Percentiles rank a stretch among this genome's conserved stretches.
These are phyloP conservation scores for Platismatia glauca DNA, from an alignment of 495 filamentous ascomycete genomes.

Conservation along the genomic window DNA sequence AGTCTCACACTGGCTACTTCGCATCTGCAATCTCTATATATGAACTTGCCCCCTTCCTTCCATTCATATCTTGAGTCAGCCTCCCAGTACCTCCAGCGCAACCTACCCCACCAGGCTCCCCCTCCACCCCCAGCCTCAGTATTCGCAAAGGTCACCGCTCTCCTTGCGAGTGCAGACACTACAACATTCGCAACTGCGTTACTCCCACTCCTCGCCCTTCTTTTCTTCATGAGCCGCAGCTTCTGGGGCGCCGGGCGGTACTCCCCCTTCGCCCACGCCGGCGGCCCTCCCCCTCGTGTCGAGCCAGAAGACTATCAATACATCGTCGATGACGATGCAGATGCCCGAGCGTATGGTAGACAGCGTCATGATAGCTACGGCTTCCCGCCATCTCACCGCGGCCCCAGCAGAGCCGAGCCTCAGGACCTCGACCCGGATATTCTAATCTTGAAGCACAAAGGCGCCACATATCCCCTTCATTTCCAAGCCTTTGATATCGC, in stretches of 20 bases:
- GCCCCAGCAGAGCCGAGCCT: constrained; percentile 27
- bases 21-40: constrained; percentile 45
- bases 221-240: constrained; percentile 48
- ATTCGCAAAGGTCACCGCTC: constrained; percentile 4
- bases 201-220: constrained; percentile 41
- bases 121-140: constrained; percentile 19
- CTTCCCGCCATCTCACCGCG: constrained; percentile 27
- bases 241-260: constrained; percentile 47
- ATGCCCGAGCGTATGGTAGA: constrained; percentile 25
- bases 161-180: constrained; percentile 23
- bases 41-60: constrained; percentile 43
- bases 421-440: constrained; percentile 60
- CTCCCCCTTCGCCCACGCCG: constrained; percentile 40
- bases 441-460: constrained; percentile 63
- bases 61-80: constrained; percentile 33
- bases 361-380: constrained; percentile 32
- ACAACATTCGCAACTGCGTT: constrained; percentile 38
- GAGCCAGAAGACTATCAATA: constrained; percentile 75
- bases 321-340: constrained; percentile 53
- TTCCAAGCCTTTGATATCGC: constrained; percentile 78
- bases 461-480: constrained; percentile 61
- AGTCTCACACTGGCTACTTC: constrained; percentile 31
- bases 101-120: constrained; percentile 35
- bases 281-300: constrained; percentile 43
- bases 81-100: constrained; percentile 30